Conservation (phyloP, 257 asterid species). For the Nicotiana noctiflora region DNA sequence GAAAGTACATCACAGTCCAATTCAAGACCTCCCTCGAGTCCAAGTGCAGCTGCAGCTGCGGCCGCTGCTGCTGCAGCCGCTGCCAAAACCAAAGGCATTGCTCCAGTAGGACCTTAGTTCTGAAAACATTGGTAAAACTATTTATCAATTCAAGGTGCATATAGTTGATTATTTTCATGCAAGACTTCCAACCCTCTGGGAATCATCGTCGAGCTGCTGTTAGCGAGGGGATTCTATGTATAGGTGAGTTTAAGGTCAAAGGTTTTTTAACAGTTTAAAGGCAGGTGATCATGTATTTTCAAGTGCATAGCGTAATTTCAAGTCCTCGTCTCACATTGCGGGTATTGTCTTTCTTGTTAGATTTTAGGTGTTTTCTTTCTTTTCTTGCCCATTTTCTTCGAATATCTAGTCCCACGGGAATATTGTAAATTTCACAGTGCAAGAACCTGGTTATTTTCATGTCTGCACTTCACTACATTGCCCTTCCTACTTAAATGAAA, state of each 20-base stretch:
- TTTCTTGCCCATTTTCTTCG: background rate
- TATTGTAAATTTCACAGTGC: background rate
- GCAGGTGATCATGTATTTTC: background rate
- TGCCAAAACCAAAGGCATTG: slow-evolving; percentile 61
- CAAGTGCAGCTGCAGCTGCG: slow-evolving; percentile 53
- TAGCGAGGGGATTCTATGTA: background rate
- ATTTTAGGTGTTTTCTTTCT: background rate
- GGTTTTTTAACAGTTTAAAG: background rate
- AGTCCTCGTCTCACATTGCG: background rate
- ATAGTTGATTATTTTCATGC: background rate
- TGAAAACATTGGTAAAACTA: background rate
- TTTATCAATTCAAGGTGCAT: background rate
- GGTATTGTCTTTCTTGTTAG: background rate
- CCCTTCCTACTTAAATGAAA: background rate
- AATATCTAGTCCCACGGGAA: background rate
- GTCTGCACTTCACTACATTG: background rate
- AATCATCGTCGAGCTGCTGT: background rate
- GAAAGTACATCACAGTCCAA: slow-evolving; percentile 30
- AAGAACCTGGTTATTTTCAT: background rate
- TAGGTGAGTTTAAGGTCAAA: background rate
- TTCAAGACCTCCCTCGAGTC: slow-evolving; percentile 30
- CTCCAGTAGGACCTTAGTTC: slow-evolving; percentile 61
- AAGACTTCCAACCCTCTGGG: background rate
- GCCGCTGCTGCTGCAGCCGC: slow-evolving; percentile 47
- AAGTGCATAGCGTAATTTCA: background rate